Evolutionary conservation across 805 yeast genomes (phyloP), one percentile per base, ranked within the genome.

Genomic region (Kuraishia molischiana): DNA sequence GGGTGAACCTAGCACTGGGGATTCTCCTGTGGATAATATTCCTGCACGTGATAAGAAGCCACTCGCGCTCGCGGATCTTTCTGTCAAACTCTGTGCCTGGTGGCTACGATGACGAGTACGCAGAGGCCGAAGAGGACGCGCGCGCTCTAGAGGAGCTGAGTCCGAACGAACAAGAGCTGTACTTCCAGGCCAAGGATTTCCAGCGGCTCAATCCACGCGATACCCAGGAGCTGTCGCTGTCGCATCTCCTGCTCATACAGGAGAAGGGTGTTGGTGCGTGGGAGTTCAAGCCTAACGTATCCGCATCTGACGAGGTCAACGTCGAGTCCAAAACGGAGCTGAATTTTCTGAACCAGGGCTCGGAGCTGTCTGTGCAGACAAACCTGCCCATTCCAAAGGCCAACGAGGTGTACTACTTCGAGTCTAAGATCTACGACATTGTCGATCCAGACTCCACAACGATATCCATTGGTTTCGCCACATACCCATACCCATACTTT

Each of bases 401-500:
- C 42, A 87, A 84, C 53, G 92, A 85, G 38, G 90, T 85, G 3
- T 86, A 85, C 52, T 89, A 90, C 61, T 86, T 82, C 63, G 97
- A 89, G 53, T 74, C 80, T 30, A 92, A 92, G 51, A 71, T 92
- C 2, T 87, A 77, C 58, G 86, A 81, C 29, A 51, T 79, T 19
- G 77, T 79, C 6, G 66, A 73, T 38, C 77, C 82, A 1, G 68
- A 65, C 3, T 61, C 61, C 11, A 74, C 80, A 9, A 40, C 61
- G 0, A 63, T 90, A 1, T 75, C 95, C 0, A 66, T 92, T 15
- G 98, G 98, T 0, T 52, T 92, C 3, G 71, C 89, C 1, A 75
- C 94, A 0, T 74, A 77, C 44, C 98, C 98, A 5, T 92, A 92
- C 51, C 98, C 98, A 2, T 77, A 81, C 59, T 92, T 92, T 59